Evolutionary conservation across 345 rosid species (phyloP), one percentile per base, ranked within the genome.

Genomic region (Arabidopsis thaliana): DNA sequence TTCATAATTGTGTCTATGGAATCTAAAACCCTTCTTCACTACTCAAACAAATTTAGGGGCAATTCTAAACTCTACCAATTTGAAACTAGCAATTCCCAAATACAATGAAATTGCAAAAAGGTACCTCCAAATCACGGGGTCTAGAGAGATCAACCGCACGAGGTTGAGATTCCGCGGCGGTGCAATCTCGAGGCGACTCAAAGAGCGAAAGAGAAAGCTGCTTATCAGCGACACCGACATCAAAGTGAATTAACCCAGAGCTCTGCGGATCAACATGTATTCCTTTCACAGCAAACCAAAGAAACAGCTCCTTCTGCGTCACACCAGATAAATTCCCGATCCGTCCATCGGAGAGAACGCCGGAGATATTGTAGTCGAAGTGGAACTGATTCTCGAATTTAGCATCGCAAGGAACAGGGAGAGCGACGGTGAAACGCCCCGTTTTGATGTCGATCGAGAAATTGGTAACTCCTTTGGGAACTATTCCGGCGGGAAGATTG

Each of bases 131-230:
- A 69, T 63, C 69, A 64, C 38, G 66, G 28, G 33, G 22, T 2
- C 1, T 4, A 12, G 71, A 48, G 37, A 37, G 30, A 71, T 53
- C 79, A 50, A 65, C 6, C 22, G 34, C 7, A 5, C 6, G 67
- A 25, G 14, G 64, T 38, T 73, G 24, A 44, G 79, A 73, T 24
- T 77, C 81, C 23, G 70, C 85, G 24, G 90, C 89, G 16, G 85
- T 75, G 46, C 97, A 91, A 76, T 91, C 97, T 49, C 87, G 91
- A 41, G 95, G 91, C n/a, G 83, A 81, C 79, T 91, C 97, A 34
- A 91, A 91, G 65, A 88, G 73, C 12, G 97, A 89, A 8, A 91
- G 86, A 48, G 97, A 80, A 68, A 91, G 91, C 76, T 89, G 90
- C 83, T 91, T 91, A 71, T 82, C 85, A 20, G 84, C 91, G 24